Percentiles rank a stretch among this genome's conserved stretches.
Evolutionary conservation across 2,329 filamentous ascomycete species (phyloP).

Genomic region (Botrytis paeoniae): DNA sequence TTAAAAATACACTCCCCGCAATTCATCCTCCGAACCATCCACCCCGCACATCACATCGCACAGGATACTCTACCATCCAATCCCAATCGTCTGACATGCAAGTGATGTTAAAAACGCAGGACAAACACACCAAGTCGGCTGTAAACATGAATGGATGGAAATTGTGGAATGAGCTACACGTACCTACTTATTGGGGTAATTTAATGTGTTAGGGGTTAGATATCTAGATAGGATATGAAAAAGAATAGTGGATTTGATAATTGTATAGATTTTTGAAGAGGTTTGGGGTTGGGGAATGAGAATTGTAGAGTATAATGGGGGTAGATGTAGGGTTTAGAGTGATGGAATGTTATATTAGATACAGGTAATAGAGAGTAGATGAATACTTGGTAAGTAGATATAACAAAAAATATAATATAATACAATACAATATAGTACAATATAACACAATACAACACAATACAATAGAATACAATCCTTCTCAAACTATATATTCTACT

Average conservation of each 20-base stretch:
- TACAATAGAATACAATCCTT: background rate
- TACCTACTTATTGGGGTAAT: background rate
- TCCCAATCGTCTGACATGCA: background rate
- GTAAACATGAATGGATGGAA: background rate
- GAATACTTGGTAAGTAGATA: background rate
- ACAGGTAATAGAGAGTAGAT: background rate
- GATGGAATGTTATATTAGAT: background rate
- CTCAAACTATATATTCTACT: background rate
- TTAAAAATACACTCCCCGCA: background rate
- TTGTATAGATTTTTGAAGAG: rapidly evolving
- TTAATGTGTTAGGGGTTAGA: no score
- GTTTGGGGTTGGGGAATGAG: background rate
- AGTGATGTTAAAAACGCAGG: rapidly evolving
- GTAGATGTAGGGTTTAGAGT: background rate
- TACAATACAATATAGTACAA: no score
- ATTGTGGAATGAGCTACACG: background rate
- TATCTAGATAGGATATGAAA: no score
- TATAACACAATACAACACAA: background rate
- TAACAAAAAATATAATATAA: background rate
- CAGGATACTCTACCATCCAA: background rate
- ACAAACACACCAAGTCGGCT: background rate
- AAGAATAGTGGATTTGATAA: background rate
- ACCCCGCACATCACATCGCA: background rate
- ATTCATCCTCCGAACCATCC: background rate
- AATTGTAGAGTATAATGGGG: background rate